Evolutionary conservation across 495 filamentous ascomycete species (phyloP).

Genomic region (Friedmanniomyces simplex): DNA sequence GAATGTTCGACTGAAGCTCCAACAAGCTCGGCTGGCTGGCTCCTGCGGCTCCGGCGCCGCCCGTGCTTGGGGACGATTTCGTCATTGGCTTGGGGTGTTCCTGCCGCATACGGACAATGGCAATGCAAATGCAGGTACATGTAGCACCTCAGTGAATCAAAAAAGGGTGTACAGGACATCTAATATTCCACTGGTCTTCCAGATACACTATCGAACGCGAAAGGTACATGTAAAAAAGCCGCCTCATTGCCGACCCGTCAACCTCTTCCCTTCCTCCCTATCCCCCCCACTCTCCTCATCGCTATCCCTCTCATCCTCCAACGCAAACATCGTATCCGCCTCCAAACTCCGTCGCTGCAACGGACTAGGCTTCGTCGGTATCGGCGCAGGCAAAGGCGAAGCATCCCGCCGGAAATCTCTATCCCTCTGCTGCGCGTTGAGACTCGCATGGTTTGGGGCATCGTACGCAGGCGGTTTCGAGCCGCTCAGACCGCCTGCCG

Average conservation of each 20-base stretch:
- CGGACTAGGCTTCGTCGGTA: constrained; percentile 30
- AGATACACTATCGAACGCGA: not conserved
- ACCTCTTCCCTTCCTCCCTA: constrained; percentile 47
- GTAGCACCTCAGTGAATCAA: too few relatives aligned
- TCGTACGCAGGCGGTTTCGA: constrained; percentile 18
- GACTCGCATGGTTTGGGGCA: not conserved
- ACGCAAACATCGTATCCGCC: constrained; percentile 88
- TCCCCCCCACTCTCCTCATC: constrained; percentile 46
- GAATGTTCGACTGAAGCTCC: too few relatives aligned
- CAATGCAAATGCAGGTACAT: too few relatives aligned
- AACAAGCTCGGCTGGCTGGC: too few relatives aligned
- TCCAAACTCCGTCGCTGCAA: constrained; percentile 63
- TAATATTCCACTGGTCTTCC: too few relatives aligned
- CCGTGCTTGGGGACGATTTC: too few relatives aligned
- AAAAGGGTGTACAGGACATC: too few relatives aligned
- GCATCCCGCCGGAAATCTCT: constrained; percentile 18
- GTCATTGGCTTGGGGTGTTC: too few relatives aligned
- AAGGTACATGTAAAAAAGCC: not conserved
- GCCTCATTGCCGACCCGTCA: constrained; percentile 43
- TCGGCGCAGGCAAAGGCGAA: constrained; percentile 33
- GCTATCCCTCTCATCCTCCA: constrained; percentile 72
- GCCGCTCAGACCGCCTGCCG: not conserved
- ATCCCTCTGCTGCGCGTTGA: constrained; percentile 1
- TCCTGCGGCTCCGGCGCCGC: too few relatives aligned
- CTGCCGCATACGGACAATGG: too few relatives aligned